Base-by-base conservation (phyloP, 2,329 filamentous ascomycete species). In the Decorospora gaudefroyi region DNA sequence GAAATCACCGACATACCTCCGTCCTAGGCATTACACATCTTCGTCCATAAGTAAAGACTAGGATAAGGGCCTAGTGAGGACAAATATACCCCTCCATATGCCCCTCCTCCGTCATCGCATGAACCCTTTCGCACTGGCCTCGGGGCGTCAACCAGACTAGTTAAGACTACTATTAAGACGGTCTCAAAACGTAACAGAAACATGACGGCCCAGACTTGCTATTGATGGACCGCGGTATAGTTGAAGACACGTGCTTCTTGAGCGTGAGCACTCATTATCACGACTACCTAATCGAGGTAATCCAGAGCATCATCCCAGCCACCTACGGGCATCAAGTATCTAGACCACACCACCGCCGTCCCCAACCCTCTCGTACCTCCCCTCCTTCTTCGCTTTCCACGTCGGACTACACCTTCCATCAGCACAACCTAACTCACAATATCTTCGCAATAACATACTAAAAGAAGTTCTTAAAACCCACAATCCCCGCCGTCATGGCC, bases 401-500 rank as follows among this genome's bases (percentile, higher is more conserved):
- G 41, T 45, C 6, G 61, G 55, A 61, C 62, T 66, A 41, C 48
- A 16, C 25, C n/a, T n/a, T 23, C 33, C 48, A 49, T 64, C 56
- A 66, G 60, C 56, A 41, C 32, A 19, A 35, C 39, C 18, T 15
- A 17, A 27, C 40, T 27, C 18, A 23, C 27, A n/a, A 21, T 21
- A 5, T 13, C 28, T 6, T 11, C 23, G 11, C 31, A 18, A 45
- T 27, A 6, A 48, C 51, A 28, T 75, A 82, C 80, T 73, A 77
- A 27, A 74, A 56, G 53, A 72, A 74, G 51, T 83, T 83, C 65
- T 65, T 79, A 37, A 71, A 65, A 1, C 68, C 75, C 6, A 83
- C 78, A 55, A 83, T 77, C 2, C 72, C 78, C 19, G 77, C 80
- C 25, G 73, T 73, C 11, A 73, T 76, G 1, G 76, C 71, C 1